Evolutionary conservation across 257 asterid genomes (phyloP), one percentile per base, ranked within the genome.

Genomic region (Nicotiana paniculata): DNA sequence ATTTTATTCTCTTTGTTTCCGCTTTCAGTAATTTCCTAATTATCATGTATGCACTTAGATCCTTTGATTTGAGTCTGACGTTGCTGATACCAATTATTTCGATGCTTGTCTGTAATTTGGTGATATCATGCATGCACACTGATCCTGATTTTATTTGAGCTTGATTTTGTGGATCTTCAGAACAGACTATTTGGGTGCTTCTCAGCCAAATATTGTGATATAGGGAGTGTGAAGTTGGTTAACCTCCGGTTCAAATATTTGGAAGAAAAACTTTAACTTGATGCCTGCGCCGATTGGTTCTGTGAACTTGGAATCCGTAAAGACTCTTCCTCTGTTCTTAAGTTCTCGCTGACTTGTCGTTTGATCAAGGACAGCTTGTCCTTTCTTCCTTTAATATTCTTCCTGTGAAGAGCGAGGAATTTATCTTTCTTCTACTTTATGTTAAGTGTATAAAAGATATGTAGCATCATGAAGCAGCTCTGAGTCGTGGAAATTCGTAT

Each of bases 1-100:
- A 12, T 77, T 21, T 12, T 72, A 46, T 77, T 79, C 66, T 66
- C 24, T 81, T 61, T 74, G 79, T 74, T 74, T 74, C 37, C 51
- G 24, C 62, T 48, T 74, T 74, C 9, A 26, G 43, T 48, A 51
- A 74, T 74, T 48, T 51, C 62, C 79, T 13, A 72, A 74, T 48
- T 48, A 46, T 51, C 63, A 74, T 74, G 61, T 58, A 51, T 74
- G 21, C 26, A 15, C 37, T 3, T 48, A 9, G 79, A 48, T 74
- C 61, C 62, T 26, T 48, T 51, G 16, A 48, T 26, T 74, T 74
- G 63, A 72, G 33, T 74, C 4, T 74, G 26, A 51, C 16, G 62
- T 13, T 74, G 17, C 46, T 74, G 43, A 51, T 48, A 74, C 46
- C 39, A 24, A 26, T 35, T 63, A 26, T 63, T 26, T 26, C 35